Evolutionary conservation across 1,284 basidiomycete species (phyloP).

Genomic region (Ustilago loliicola): DNA sequence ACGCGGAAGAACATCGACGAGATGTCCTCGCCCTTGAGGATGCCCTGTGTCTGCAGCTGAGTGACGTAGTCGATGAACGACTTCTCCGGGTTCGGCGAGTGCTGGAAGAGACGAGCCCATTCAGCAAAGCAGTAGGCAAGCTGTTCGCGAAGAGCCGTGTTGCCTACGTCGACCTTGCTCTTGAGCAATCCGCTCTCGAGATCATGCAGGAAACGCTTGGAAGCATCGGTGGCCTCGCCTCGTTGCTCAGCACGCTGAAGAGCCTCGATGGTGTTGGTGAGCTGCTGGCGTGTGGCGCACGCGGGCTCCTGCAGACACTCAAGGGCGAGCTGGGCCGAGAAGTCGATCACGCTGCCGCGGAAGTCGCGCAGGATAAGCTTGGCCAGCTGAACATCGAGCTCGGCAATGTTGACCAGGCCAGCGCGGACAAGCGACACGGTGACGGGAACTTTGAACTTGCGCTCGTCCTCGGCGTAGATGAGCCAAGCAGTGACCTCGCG

Average conservation of each 20-base stretch:
- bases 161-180: constrained; percentile 68
- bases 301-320: constrained; percentile 84
- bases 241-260: constrained; percentile 76
- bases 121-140: constrained; percentile 77
- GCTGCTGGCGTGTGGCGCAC: constrained; percentile 82
- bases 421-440: constrained; percentile 89
- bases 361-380: constrained; percentile 84
- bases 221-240: constrained; percentile 85
- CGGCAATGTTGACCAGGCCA: constrained; percentile 81
- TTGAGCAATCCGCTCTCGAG: constrained; percentile 72
- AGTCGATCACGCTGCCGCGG: constrained; percentile 83
- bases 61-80: constrained; percentile 98
- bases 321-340: constrained; percentile 84
- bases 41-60: constrained; percentile 93
- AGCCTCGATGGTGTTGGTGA: constrained; percentile 85
- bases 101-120: constrained; percentile 95
- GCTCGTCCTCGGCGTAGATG: constrained; percentile 93
- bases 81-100: constrained; percentile 89
- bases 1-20: constrained; percentile 99
- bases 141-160: constrained; percentile 73
- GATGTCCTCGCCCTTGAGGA: constrained; percentile 94
- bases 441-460: constrained; percentile 93
- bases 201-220: constrained; percentile 76
- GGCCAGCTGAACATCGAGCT: constrained; percentile 91
- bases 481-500: constrained; percentile 98